Percentiles rank a stretch among this genome's conserved stretches.
phyloP scores from a whole-genome alignment of 2,329 filamentous ascomycete genomes.

The Grosmannia serpens region DNA sequence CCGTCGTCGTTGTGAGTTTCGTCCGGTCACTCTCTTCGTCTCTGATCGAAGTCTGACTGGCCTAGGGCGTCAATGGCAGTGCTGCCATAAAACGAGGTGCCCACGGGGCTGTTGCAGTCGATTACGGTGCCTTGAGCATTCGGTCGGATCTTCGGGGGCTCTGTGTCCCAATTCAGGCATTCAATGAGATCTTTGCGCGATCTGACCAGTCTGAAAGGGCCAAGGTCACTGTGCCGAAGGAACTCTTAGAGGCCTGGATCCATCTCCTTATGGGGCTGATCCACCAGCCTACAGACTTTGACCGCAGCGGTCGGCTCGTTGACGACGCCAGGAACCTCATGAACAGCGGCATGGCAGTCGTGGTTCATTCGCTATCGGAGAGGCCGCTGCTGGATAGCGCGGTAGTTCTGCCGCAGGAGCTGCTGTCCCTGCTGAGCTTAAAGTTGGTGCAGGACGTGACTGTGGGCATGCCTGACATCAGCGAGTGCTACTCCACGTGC shows the following conservation, averaged over 20 bases:
- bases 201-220: slow-evolving; percentile 17
- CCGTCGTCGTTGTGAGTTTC: neutral
- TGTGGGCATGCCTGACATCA: slow-evolving; percentile 25
- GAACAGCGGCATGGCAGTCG: slow-evolving; percentile 23
- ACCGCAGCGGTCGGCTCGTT: slow-evolving; percentile 17
- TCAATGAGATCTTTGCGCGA: slow-evolving; percentile 21
- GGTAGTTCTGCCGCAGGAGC: slow-evolving; percentile 29
- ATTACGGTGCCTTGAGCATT: neutral
- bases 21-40: neutral
- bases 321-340: slow-evolving; percentile 19
- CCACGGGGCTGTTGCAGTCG: neutral
- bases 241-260: slow-evolving; percentile 29
- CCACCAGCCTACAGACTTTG: slow-evolving; percentile 10
- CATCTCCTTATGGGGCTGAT: slow-evolving; percentile 28
- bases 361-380: slow-evolving; percentile 22
- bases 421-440: slow-evolving; percentile 27
- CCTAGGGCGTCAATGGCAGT: neutral
- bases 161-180: slow-evolving; percentile 22
- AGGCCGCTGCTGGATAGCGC: slow-evolving; percentile 23
- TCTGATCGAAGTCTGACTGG: neutral
- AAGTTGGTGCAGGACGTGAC: slow-evolving; percentile 28
- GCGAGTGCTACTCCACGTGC: slow-evolving; percentile 30
- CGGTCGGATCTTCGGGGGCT: slow-evolving; percentile 13
- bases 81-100: neutral
- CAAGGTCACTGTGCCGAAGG: slow-evolving; percentile 17